Evolutionary conservation across 257 asterid species (phyloP).

Genomic region (Lycium ferocissimum): DNA sequence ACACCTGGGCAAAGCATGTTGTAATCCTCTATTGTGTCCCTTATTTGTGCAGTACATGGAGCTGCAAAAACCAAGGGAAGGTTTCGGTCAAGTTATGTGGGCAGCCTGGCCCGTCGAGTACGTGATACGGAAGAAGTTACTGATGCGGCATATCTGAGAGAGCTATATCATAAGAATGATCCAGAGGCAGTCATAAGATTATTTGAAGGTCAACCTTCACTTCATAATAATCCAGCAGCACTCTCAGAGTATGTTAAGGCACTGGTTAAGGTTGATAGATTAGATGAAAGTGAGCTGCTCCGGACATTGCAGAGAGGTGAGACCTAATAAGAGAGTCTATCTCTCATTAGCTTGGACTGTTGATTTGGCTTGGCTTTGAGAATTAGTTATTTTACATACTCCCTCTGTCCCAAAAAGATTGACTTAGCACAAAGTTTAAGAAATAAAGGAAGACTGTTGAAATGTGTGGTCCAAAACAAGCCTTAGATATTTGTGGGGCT

Average conservation of each 20-base stretch:
- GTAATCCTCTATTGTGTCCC: background rate
- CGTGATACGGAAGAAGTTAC: conserved; percentile 66
- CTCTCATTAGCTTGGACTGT: background rate
- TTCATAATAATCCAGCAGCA: conserved; percentile 80
- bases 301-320: conserved; percentile 82
- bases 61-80: conserved; percentile 47
- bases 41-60: conserved; percentile 50
- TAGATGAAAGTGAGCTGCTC: conserved; percentile 82
- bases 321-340: conserved; percentile 25
- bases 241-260: conserved; percentile 90
- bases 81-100: conserved; percentile 60
- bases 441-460: too few relatives aligned
- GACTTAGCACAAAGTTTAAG: too few relatives aligned
- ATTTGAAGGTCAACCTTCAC: conserved; percentile 80
- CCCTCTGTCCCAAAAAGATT: too few relatives aligned
- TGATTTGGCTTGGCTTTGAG: conserved; percentile 17
- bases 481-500: too few relatives aligned
- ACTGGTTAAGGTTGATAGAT: conserved; percentile 81
- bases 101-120: conserved; percentile 72
- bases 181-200: conserved; percentile 81
- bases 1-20: background rate
- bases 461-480: too few relatives aligned
- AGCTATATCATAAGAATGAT: conserved; percentile 68
- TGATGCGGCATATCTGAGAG: conserved; percentile 83
- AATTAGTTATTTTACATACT: background rate